Evolutionary conservation across 805 yeast species (phyloP).

Genomic region (Starmerella apis): DNA sequence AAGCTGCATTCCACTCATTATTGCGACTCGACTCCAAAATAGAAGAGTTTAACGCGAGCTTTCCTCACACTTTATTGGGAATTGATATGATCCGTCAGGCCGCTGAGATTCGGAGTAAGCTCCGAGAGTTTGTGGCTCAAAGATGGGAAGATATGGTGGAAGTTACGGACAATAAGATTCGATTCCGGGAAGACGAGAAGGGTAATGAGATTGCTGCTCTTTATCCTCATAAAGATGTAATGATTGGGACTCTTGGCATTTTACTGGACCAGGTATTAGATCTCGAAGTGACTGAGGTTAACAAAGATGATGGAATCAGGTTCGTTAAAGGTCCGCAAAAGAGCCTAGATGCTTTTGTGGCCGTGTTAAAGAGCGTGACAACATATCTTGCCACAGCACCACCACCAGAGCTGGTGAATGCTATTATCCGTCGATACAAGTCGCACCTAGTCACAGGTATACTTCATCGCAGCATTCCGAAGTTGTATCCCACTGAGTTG

Average conservation of each 20-base stretch:
- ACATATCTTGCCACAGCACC: not conserved
- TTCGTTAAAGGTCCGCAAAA: not conserved
- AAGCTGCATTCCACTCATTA: slow-evolving; percentile 5
- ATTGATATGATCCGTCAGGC: slow-evolving; percentile 11
- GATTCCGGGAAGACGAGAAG: not conserved
- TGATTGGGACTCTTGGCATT: not conserved
- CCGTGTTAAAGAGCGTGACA: not conserved
- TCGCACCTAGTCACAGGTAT: slow-evolving; percentile 10
- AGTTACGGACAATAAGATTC: not conserved
- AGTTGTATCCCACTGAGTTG: slow-evolving; percentile 15
- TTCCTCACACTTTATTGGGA: slow-evolving; percentile 9
- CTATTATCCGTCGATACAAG: slow-evolving; percentile 11
- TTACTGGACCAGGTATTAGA: slow-evolving; percentile 1
- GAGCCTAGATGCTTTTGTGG: not conserved
- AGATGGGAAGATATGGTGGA: slow-evolving; percentile 1
- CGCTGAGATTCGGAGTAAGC: not conserved
- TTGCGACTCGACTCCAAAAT: not conserved
- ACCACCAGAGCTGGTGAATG: not conserved
- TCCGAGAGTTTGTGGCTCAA: not conserved
- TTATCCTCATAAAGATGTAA: not conserved
- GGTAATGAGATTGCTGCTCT: not conserved
- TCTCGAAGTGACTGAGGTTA: slow-evolving; percentile 1
- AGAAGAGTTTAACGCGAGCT: slow-evolving; percentile 1
- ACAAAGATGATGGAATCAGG: not conserved
- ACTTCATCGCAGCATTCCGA: slow-evolving; percentile 13